A percentile compares a stretch with the other conserved stretches of the same genome.
Conservation (phyloP, 441 rosid genomes). For the Corymbia citriodora region DNA sequence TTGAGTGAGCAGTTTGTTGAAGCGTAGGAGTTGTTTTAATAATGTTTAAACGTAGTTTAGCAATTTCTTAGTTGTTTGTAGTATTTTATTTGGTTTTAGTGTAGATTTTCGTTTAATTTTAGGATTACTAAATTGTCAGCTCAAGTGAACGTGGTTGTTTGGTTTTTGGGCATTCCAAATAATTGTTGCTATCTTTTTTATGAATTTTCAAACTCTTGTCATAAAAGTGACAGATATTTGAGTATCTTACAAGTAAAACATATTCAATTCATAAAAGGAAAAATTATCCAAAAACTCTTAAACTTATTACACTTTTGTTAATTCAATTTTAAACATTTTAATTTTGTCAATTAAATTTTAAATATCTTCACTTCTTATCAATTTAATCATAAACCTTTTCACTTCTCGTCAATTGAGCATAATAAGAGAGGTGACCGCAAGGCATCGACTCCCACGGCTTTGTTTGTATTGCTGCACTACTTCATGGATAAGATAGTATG, state of each 20-base stretch:
- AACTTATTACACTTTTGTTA: too few relatives aligned
- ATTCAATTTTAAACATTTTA: too few relatives aligned
- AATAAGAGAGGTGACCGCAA: not conserved
- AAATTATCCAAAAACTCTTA: too few relatives aligned
- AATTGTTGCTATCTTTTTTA: too few relatives aligned
- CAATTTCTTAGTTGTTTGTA: not conserved
- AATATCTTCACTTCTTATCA: too few relatives aligned
- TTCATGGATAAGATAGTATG: not conserved
- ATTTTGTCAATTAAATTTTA: too few relatives aligned
- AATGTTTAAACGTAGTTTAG: not conserved
- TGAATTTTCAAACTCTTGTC: too few relatives aligned
- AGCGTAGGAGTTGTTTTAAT: not conserved
- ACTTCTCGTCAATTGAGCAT: not conserved
- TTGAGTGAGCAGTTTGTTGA: accelerated
- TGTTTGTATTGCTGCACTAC: not conserved
- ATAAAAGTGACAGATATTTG: too few relatives aligned
- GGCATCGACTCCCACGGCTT: accelerated
- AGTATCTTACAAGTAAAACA: too few relatives aligned
- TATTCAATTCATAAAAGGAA: too few relatives aligned
- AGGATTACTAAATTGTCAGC: accelerated
- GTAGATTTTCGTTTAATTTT: not conserved
- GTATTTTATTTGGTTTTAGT: not conserved
- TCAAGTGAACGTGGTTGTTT: not conserved
- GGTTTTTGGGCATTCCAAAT: not conserved
- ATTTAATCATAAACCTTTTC: too few relatives aligned